These are phyloP conservation scores for Ammopiptanthus mongolicus DNA, from an alignment of 306 rosid species.

Conservation along the genomic window DNA sequence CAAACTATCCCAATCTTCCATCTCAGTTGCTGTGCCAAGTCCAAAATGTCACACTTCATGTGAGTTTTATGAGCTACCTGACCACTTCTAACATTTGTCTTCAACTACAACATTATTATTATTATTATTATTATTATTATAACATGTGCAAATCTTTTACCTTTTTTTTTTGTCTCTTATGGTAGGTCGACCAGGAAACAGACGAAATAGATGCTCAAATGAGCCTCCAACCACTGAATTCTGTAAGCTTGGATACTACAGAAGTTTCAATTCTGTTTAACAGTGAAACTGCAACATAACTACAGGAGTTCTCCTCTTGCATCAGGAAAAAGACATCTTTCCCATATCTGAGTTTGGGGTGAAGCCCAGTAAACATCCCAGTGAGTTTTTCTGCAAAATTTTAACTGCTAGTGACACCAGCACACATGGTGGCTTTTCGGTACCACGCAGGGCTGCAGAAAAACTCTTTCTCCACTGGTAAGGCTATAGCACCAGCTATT, in stretches of 20 bases:
- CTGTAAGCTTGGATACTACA: slow-evolving; percentile 52
- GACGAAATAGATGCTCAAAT: slow-evolving; percentile 96
- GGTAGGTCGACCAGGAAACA: slow-evolving; percentile 88
- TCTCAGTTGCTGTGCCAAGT: slow-evolving; percentile 76
- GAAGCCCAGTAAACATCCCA: slow-evolving; percentile 80
- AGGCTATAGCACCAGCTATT: neutral
- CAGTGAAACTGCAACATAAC: neutral
- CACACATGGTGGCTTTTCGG: slow-evolving; percentile 93
- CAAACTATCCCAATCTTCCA: slow-evolving; percentile 76
- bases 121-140: neutral
- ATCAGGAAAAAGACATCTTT: slow-evolving; percentile 84
- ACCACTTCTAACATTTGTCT: neutral
- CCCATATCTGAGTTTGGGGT: slow-evolving; percentile 80
- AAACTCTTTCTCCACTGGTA: slow-evolving; percentile 85
- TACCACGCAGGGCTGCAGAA: slow-evolving; percentile 93
- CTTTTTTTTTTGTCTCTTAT: slow-evolving; percentile 13
- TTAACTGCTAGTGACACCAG: slow-evolving; percentile 96
- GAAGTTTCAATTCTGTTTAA: neutral
- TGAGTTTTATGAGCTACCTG: slow-evolving; percentile 29
- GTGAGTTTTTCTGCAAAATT: slow-evolving; percentile 88
- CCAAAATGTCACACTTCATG: slow-evolving; percentile 68
- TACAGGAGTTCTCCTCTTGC: neutral
- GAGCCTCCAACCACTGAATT: slow-evolving; percentile 86
- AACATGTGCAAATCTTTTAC: neutral
- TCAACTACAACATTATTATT: neutral